Conservation (phyloP, 2,329 filamentous ascomycete species). For the Aureobasidium pullulans region DNA sequence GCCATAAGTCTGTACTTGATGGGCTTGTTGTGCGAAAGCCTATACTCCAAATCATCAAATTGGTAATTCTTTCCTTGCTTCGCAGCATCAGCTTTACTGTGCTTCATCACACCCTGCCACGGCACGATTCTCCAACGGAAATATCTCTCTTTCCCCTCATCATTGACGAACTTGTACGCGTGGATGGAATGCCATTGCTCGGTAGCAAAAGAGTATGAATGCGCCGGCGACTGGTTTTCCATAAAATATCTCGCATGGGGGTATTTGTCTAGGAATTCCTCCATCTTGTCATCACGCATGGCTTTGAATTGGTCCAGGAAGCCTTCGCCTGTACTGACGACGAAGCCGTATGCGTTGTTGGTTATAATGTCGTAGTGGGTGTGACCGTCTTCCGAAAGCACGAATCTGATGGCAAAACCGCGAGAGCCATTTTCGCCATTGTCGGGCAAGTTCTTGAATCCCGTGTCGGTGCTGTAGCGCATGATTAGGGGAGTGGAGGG, state of each 20-base stretch:
- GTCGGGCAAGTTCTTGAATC: conserved; percentile 23
- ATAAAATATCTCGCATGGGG: not conserved
- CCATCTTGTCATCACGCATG: conserved; percentile 5
- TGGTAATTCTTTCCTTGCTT: not conserved
- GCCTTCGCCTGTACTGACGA: not conserved
- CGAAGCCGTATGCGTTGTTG: conserved; percentile 17
- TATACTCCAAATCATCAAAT: not conserved
- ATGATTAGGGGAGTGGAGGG: conserved; percentile 20
- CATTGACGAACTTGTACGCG: not conserved
- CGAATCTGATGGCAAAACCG: conserved; percentile 14
- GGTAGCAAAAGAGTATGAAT: conserved; percentile 7
- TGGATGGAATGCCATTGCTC: conserved; percentile 6
- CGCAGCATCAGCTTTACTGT: not conserved
- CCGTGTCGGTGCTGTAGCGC: conserved; percentile 23
- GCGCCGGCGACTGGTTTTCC: not conserved
- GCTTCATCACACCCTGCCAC: conserved; percentile 12
- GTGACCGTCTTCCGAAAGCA: conserved; percentile 18
- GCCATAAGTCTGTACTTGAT: conserved; percentile 7
- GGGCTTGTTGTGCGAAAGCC: not conserved
- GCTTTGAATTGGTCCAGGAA: not conserved
- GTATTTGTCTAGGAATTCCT: not conserved
- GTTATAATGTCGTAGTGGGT: conserved; percentile 18
- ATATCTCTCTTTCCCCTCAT: not conserved
- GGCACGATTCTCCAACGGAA: conserved; percentile 6
- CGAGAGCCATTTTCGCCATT: conserved; percentile 19